Evolutionary conservation across 1,284 basidiomycete genomes (phyloP), one percentile per base, ranked within the genome.

Genomic region (Pyrrhoderma lamaoense): DNA sequence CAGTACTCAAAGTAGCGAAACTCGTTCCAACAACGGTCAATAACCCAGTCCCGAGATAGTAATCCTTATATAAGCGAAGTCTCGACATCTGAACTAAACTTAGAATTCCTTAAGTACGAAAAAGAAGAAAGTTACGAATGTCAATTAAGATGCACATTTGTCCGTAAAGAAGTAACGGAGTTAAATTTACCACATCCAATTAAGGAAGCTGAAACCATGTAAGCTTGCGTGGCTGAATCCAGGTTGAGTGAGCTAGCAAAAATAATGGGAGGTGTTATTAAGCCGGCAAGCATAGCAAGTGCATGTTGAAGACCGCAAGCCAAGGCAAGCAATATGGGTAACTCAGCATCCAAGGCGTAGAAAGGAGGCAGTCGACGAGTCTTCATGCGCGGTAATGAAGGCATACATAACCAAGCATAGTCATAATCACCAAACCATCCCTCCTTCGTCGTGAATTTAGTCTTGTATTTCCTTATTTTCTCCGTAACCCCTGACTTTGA

Each of bases 21-120:
- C 82, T 85, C 0, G 89, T 93, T 8, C 89, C 89, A n/a, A 92
- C 88, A 1, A 93, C 88, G 3, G 81, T 82, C 49, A 93, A 73
- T 18, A 93, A 65, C 0, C 91, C 90, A 5, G 87, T 89, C 2
- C 87, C 87, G 34, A 89, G 70, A 57, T 82, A 81, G 57, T 84
- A 82, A 3, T 75, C 70, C 19, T 70, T 66, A 56, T 77, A 82
- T 1, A 90, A 68, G 44, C 67, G 74, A 23, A 87, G 62, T 3
- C 80, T 73, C 2, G 81, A 85, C 75, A 89, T 86, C 59, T 90
- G 87, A 1, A 89, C 76, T 18, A 86, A 68, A 61, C 82, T 86
- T 39, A 89, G 63, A 44, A 89, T 82, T 7, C 82, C 84, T n/a
- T 80, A 56, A 36, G 19, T n/a, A 39, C n/a, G 25, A 39, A 7